These are phyloP conservation scores for Asterella californica DNA, from an alignment of 225 moss, liverwort and hornwort genomes.

Conservation along the genomic window DNA sequence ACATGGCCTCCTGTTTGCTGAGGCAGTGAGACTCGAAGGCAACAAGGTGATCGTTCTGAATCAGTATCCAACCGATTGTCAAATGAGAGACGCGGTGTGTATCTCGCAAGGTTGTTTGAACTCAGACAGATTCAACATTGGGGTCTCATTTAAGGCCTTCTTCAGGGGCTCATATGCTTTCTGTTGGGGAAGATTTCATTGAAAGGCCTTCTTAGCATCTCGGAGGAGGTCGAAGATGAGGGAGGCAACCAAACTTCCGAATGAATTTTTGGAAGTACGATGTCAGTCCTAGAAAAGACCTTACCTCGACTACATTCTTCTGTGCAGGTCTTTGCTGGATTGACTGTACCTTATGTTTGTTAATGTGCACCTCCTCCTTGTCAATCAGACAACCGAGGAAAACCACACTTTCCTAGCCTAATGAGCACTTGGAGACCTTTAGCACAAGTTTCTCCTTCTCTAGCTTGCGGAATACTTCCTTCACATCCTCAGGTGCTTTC, in stretches of 20 bases:
- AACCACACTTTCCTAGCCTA: not conserved
- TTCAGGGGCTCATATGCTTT: no score
- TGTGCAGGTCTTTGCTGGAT: not conserved
- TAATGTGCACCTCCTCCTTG: not conserved
- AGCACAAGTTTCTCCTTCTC: not conserved
- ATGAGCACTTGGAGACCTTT: not conserved
- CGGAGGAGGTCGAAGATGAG: not conserved
- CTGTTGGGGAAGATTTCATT: not conserved
- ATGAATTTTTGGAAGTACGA: no score
- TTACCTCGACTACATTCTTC: not conserved
- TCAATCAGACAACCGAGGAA: not conserved
- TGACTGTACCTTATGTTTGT: not conserved
- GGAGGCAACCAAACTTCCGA: no score
- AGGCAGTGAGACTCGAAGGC: no score
- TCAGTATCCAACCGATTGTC: no score
- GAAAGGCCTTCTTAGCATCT: not conserved
- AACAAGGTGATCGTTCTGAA: no score
- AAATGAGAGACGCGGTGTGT: no score
- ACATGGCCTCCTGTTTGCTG: no score
- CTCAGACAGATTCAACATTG: no score
- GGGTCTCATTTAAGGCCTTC: no score
- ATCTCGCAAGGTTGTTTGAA: no score
- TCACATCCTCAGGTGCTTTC: not conserved
- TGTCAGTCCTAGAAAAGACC: not conserved
- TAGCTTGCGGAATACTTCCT: not conserved